Evolutionary conservation across 352 stramenopile genomes (phyloP).

Genomic region (Phytophthora uliginosa): DNA sequence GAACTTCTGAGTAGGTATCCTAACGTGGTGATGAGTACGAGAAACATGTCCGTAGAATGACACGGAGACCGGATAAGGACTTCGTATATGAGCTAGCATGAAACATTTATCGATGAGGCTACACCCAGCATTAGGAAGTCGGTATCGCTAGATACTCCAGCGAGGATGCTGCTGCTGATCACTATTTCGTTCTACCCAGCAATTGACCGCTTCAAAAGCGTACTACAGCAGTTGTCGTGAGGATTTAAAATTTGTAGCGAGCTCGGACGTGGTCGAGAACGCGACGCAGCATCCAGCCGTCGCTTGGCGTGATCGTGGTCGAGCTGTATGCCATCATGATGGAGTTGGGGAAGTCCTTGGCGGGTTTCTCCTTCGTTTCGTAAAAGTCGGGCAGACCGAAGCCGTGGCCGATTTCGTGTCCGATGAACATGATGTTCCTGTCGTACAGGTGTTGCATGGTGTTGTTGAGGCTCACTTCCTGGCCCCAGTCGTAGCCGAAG

Average conservation of each 20-base stretch:
- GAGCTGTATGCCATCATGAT: conserved; percentile 41
- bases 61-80: too few species aligned
- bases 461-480: conserved; percentile 34
- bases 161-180: too few species aligned
- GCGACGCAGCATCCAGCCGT: conserved; percentile 48
- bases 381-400: conserved; percentile 37
- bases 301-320: conserved; percentile 33
- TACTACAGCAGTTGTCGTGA: too few species aligned
- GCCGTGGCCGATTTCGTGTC: conserved; percentile 32
- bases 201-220: too few species aligned
- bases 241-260: conserved; percentile 34
- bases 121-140: too few species aligned
- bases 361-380: conserved; percentile 22
- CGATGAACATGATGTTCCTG: conserved; percentile 33
- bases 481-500: conserved; percentile 32
- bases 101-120: too few species aligned
- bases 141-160: too few species aligned
- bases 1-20: too few species aligned
- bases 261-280: conserved; percentile 36
- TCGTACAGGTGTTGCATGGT: conserved; percentile 22
- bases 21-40: too few species aligned
- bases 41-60: too few species aligned
- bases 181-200: too few species aligned
- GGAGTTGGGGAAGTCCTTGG: conserved; percentile 31
- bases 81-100: too few species aligned